phyloP scores from a whole-genome alignment of 805 yeast genomes.

The Saturnispora sekii region DNA sequence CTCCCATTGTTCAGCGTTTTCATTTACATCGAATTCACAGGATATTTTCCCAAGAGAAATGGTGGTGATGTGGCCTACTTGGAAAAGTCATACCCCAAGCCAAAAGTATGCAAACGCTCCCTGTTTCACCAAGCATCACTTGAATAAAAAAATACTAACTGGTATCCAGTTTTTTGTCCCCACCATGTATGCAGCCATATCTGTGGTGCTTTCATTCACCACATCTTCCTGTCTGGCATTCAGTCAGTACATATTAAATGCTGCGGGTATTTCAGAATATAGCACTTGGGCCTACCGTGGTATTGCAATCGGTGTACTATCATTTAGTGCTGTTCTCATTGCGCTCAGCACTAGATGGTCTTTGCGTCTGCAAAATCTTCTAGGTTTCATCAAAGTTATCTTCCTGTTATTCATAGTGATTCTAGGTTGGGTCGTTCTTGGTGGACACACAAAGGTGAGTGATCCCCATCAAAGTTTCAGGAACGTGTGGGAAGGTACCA shows the following conservation, averaged over 20 bases:
- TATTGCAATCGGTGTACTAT: slow-evolving; percentile 64
- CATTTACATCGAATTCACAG: slow-evolving; percentile 33
- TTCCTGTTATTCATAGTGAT: slow-evolving; percentile 60
- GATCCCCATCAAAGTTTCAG: slow-evolving; percentile 24
- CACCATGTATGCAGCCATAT: slow-evolving; percentile 57
- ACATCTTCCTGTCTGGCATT: slow-evolving; percentile 75
- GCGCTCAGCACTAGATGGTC: slow-evolving; percentile 56
- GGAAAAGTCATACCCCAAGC: slow-evolving; percentile 60
- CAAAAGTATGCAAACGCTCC: slow-evolving; percentile 26
- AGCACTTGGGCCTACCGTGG: slow-evolving; percentile 73
- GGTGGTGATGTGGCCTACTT: slow-evolving; percentile 83
- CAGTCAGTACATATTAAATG: slow-evolving; percentile 67
- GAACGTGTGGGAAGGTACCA: slow-evolving; percentile 33
- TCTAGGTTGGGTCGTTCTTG: slow-evolving; percentile 78
- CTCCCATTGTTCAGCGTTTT: slow-evolving; percentile 30
- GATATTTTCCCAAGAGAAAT: slow-evolving; percentile 45
- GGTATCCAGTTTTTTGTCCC: slow-evolving; percentile 42
- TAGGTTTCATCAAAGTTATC: slow-evolving; percentile 65
- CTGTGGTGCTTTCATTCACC: slow-evolving; percentile 76
- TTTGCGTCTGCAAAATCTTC: slow-evolving; percentile 49
- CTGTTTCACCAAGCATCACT: no score
- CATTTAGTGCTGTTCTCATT: slow-evolving; percentile 60
- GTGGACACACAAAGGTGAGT: slow-evolving; percentile 44
- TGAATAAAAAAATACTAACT: no score
- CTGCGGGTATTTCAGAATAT: slow-evolving; percentile 51